A percentile compares a stretch with the other conserved stretches of the same genome.
Evolutionary conservation across 306 rosid genomes (phyloP).

Genomic region (Castanopsis chinensis): DNA sequence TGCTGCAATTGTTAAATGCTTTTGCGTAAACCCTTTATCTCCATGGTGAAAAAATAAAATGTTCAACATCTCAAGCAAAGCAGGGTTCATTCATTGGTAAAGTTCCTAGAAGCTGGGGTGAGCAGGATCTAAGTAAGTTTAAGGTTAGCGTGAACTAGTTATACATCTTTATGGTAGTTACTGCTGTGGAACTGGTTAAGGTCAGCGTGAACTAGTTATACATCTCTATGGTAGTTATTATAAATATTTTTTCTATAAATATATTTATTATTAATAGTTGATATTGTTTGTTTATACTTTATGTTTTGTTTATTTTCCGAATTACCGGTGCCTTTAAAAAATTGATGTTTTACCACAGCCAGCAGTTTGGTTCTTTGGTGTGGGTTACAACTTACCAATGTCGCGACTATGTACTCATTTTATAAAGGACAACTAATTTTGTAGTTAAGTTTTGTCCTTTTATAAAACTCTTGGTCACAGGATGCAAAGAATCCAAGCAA

Average conservation of each 20-base stretch:
- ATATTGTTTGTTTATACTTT: background rate
- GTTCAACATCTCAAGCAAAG: constrained; percentile 92
- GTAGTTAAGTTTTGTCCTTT: background rate
- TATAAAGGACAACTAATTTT: no score
- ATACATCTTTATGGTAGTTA: constrained; percentile 28
- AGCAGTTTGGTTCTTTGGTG: constrained; percentile 8
- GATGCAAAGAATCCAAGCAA: constrained; percentile 68
- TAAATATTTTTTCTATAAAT: background rate
- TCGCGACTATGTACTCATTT: background rate
- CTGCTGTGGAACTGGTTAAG: constrained; percentile 82
- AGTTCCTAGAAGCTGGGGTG: constrained; percentile 92
- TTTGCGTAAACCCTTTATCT: constrained; percentile 5
- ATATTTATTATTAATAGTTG: background rate
- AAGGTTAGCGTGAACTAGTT: constrained; percentile 49
- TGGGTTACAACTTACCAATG: constrained; percentile 10
- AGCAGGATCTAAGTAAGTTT: constrained; percentile 73
- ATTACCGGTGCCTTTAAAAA: background rate
- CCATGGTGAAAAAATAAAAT: constrained; percentile 79
- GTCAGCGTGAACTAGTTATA: constrained; percentile 36
- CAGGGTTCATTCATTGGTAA: constrained; percentile 92
- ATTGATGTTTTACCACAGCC: background rate
- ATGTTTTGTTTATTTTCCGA: constrained; percentile 12
- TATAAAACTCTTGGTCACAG: constrained; percentile 43
- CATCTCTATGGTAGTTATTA: constrained; percentile 29
- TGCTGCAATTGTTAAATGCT: constrained; percentile 20